phyloP scores from a whole-genome alignment of 2,329 filamentous ascomycete genomes.

The Colletotrichum navitas region DNA sequence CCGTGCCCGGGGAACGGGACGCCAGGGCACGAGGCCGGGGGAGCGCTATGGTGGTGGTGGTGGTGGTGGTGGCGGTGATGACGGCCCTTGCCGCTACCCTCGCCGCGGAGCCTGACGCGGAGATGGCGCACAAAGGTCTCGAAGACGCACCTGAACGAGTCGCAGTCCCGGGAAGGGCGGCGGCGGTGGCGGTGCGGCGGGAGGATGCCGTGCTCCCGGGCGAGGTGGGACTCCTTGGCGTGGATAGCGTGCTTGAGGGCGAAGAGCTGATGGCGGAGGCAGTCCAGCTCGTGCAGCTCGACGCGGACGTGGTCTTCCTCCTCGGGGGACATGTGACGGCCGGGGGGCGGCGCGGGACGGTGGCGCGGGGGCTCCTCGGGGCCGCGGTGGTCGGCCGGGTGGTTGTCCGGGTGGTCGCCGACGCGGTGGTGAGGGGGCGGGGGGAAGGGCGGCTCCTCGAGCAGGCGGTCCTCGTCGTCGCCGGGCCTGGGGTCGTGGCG shows the following conservation, averaged over 20 bases:
- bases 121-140: constrained; percentile 55
- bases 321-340: constrained; percentile 42
- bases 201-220: constrained; percentile 51
- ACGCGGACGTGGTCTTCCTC: constrained; percentile 49
- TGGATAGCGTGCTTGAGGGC: constrained; percentile 58
- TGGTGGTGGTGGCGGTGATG: constrained; percentile 3
- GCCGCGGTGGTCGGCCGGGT: constrained; percentile 3
- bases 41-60: neutral
- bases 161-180: constrained; percentile 50
- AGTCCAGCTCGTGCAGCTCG: constrained; percentile 60
- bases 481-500: constrained; percentile 38
- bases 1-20: constrained; percentile 37
- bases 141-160: constrained; percentile 59
- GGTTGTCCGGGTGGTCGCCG: constrained; percentile 28
- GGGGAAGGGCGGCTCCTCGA: constrained; percentile 38
- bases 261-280: constrained; percentile 56
- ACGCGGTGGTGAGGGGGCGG: constrained; percentile 43
- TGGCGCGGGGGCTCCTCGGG: neutral
- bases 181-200: constrained; percentile 33
- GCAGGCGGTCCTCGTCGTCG: constrained; percentile 36
- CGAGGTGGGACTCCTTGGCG: constrained; percentile 57
- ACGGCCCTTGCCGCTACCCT: neutral
- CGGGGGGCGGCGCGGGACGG: neutral
- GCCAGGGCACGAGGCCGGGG: constrained; percentile 44
- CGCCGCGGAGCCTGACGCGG: constrained; percentile 46